Evolutionary conservation across 495 filamentous ascomycete species (phyloP), one percentile per base, ranked within the genome.

Genomic region (Penicillium maclennaniae): DNA sequence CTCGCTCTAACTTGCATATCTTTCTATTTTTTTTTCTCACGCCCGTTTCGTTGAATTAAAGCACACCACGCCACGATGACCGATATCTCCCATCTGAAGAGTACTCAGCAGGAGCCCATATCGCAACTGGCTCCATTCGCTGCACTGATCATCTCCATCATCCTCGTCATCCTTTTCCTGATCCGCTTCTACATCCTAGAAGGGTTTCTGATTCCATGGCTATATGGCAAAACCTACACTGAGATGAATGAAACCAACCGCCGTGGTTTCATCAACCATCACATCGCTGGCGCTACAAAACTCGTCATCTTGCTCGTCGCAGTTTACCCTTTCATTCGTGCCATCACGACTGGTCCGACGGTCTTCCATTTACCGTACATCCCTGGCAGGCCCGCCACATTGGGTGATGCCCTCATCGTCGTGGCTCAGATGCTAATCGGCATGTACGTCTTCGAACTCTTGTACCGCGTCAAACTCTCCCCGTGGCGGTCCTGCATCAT

Each of bases 201-300:
- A 53, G 63, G 56, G 0, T 72, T 73, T 58, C 65, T 79, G 5
- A 61, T 79, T 5, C 49, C 47, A 19, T 53, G 59, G 7, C 21
- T 69, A 5, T 79, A 79, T 46, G 67, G 69, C 10, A 7, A 49
- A 8, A 70, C 49, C 25, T 79, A 72, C 45, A 68, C 64, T 0
- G 19, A 57, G 4, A 60, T 79, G 34, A 62, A 62, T 43, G 74
- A 76, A 25, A 16, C 49, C 3, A 65, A 69, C 40, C 66, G 74
- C 7, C 69, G 74, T 2, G 76, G 76, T 0, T 78, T 79, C 55
- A 57, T 79, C 26, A 79, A 79, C 49, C 76, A 79, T 48, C 76
- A 79, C 49, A 72, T 79, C 17, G 73, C 76, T 15, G 76, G 74
- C 0, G 25, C 49, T 0, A 78, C 72, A 6, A 79, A 79, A 37